Evolutionary conservation across 2,329 filamentous ascomycete species (phyloP).

Genomic region (Leptographium flavum): DNA sequence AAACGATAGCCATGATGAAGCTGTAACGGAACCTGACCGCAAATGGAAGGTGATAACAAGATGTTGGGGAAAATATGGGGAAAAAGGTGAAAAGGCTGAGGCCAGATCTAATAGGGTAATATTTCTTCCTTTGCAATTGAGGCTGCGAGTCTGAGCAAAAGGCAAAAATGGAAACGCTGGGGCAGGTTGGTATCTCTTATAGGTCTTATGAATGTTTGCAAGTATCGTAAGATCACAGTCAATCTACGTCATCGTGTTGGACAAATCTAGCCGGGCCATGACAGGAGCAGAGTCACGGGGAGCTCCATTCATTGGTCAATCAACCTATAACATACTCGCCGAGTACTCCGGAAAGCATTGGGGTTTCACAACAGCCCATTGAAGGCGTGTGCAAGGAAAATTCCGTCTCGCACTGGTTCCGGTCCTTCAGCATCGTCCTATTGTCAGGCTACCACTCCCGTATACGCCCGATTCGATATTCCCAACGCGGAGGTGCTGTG

Average conservation of each 20-base stretch:
- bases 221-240: neutral
- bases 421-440: neutral
- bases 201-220: neutral
- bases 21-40: neutral
- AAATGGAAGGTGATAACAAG: neutral
- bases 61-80: neutral
- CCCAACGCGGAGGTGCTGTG: neutral
- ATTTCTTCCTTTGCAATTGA: no score
- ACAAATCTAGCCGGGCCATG: neutral
- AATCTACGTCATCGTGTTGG: neutral
- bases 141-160: neutral
- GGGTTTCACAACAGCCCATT: neutral
- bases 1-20: conserved; percentile 19
- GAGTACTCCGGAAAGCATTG: neutral
- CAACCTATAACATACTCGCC: neutral
- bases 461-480: neutral
- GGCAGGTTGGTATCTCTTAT: neutral
- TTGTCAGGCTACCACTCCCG: conserved; percentile 1
- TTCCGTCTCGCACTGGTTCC: neutral
- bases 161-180: neutral
- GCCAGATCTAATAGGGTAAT: neutral
- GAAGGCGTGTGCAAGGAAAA: neutral
- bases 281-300: neutral
- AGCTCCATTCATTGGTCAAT: no score
- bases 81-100: no score